A percentile compares a stretch with the other conserved stretches of the same genome.
Conservation (phyloP, 768 basidiomycete species). For the Pluteus cervinus region DNA sequence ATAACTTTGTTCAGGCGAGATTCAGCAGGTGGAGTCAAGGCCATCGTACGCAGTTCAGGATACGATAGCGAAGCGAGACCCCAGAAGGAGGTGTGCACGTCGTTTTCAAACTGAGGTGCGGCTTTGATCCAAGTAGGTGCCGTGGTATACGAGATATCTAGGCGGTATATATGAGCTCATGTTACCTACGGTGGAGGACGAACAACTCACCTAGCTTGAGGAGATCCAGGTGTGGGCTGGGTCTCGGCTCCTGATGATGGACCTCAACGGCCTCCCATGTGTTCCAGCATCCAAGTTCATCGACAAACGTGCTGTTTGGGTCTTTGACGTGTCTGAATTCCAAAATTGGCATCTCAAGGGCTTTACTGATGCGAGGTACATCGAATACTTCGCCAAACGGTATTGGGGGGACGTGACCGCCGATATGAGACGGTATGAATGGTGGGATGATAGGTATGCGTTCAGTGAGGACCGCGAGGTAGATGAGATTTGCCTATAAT, state of each 20-base stretch:
- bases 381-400: conserved; percentile 60
- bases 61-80: conserved; percentile 39
- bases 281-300: conserved; percentile 55
- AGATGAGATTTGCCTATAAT: conserved; percentile 47
- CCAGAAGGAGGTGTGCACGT: conserved; percentile 40
- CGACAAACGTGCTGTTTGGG: conserved; percentile 27
- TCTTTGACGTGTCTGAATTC: conserved; percentile 66
- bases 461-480: conserved; percentile 51
- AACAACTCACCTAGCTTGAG: conserved; percentile 36
- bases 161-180: neutral
- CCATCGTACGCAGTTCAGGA: conserved; percentile 34
- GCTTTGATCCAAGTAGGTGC: conserved; percentile 43
- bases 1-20: conserved; percentile 33
- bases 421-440: conserved; percentile 55
- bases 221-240: conserved; percentile 27
- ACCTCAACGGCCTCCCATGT: conserved; percentile 42
- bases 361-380: conserved; percentile 40
- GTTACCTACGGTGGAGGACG: neutral
- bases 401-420: conserved; percentile 39
- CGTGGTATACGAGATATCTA: conserved; percentile 50
- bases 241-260: conserved; percentile 30
- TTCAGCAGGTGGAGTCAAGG: conserved; percentile 31
- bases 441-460: conserved; percentile 53
- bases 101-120: conserved; percentile 37
- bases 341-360: conserved; percentile 40